These are phyloP conservation scores for Colletotrichum sp. DNA, from an alignment of 2,329 filamentous ascomycete species.

Conservation along the genomic window DNA sequence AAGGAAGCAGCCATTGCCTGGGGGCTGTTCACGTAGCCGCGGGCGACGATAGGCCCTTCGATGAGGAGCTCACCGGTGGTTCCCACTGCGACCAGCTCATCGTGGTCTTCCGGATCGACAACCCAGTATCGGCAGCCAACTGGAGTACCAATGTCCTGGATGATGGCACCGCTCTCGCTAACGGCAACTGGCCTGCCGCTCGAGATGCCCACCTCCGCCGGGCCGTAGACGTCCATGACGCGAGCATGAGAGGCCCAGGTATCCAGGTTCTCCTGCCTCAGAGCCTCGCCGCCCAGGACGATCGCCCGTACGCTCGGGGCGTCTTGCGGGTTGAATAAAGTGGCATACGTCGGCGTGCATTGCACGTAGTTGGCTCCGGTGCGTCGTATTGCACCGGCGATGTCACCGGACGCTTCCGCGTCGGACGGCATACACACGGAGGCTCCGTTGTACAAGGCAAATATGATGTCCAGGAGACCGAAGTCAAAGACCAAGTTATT, in stretches of 20 bases:
- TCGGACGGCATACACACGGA: neutral
- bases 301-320: fast-evolving
- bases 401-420: neutral
- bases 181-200: neutral
- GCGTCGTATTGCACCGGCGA: neutral
- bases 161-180: neutral
- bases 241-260: neutral
- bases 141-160: neutral
- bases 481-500: neutral
- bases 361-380: neutral
- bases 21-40: neutral
- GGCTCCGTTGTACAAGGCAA: neutral
- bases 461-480: neutral
- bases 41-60: neutral
- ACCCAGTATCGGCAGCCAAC: neutral
- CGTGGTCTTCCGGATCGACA: neutral
- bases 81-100: neutral
- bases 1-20: neutral
- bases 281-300: neutral
- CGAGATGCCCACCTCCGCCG: neutral
- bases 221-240: neutral
- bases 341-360: neutral
- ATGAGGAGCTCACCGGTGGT: neutral
- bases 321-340: neutral
- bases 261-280: neutral